These are phyloP conservation scores for Tolypocladium album DNA, from an alignment of 2,329 filamentous ascomycete genomes.

Conservation along the genomic window DNA sequence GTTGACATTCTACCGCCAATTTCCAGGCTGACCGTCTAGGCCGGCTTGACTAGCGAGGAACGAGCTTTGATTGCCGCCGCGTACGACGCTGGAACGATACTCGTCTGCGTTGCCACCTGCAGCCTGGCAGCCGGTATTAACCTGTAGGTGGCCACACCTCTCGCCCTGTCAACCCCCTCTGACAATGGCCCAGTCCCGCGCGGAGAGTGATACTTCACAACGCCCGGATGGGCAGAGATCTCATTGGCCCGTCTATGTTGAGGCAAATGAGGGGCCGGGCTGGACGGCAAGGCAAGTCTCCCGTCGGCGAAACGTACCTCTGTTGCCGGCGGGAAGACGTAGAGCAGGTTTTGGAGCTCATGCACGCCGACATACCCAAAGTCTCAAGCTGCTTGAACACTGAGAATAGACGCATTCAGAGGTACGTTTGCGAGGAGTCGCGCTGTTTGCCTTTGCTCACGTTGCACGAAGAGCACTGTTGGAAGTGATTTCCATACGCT, in stretches of 20 bases:
- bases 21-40: constrained; percentile 25
- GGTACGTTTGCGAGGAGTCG: constrained; percentile 25
- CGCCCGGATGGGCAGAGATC: constrained; percentile 63
- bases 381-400: constrained; percentile 58
- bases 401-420: constrained; percentile 57
- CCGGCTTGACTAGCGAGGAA: constrained; percentile 64
- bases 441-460: neutral
- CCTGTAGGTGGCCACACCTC: constrained; percentile 26
- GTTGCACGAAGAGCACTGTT: constrained; percentile 46
- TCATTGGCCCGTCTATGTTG: constrained; percentile 70
- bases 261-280: constrained; percentile 73
- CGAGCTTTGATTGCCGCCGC: constrained; percentile 60
- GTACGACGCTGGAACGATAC: constrained; percentile 57
- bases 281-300: constrained; percentile 68
- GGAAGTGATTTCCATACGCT: constrained; percentile 56
- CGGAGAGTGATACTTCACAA: constrained; percentile 66
- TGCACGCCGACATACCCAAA: constrained; percentile 61
- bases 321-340: constrained; percentile 61
- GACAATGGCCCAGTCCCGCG: constrained; percentile 34
- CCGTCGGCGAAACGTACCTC: constrained; percentile 66
- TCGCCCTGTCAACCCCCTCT: neutral
- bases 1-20: constrained; percentile 3
- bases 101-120: constrained; percentile 66
- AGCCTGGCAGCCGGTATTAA: constrained; percentile 79
- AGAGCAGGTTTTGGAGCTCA: constrained; percentile 57